Conservation (phyloP, 495 filamentous ascomycete species). For the Penicillium desertorum region DNA sequence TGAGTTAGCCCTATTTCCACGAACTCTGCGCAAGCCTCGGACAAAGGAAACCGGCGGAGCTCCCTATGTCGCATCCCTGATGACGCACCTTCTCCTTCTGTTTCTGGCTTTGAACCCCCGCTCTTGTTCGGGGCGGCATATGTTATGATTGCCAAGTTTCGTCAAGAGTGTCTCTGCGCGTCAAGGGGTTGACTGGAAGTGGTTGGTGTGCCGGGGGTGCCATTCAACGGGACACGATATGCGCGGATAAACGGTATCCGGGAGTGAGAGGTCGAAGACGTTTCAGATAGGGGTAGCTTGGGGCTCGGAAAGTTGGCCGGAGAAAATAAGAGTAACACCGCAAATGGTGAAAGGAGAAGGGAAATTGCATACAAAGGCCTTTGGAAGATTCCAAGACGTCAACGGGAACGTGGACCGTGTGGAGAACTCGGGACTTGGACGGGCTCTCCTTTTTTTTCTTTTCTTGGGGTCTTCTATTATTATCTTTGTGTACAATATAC, state of each 20-base stretch:
- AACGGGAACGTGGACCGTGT: constrained; percentile 34
- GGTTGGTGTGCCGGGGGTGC: constrained; percentile 18
- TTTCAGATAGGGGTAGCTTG: constrained; percentile 5
- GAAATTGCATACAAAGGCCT: constrained; percentile 16
- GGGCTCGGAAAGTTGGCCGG: not conserved
- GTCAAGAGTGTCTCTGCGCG: constrained; percentile 32
- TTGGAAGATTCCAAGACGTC: constrained; percentile 21
- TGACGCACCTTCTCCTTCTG: constrained; percentile 83
- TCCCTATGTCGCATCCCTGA: constrained; percentile 2
- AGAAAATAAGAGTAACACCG: not conserved
- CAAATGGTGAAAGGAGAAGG: constrained; percentile 2
- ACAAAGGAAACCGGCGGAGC: not conserved
- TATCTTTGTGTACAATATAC: constrained; percentile 1
- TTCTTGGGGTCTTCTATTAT: not conserved
- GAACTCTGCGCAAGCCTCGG: constrained; percentile 8
- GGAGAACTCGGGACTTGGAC: constrained; percentile 24
- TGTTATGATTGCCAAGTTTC: constrained; percentile 37
- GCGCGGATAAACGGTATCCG: constrained; percentile 6
- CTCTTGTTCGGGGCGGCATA: constrained; percentile 70
- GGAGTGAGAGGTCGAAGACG: constrained; percentile 4
- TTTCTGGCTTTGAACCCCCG: constrained; percentile 88
- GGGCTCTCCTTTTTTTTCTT: constrained; percentile 13
- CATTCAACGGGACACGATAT: constrained; percentile 26
- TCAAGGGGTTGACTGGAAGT: constrained; percentile 20
- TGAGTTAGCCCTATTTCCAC: constrained; percentile 23